Conservation (phyloP, 2,329 filamentous ascomycete genomes). For the Fusarium sp. region DNA sequence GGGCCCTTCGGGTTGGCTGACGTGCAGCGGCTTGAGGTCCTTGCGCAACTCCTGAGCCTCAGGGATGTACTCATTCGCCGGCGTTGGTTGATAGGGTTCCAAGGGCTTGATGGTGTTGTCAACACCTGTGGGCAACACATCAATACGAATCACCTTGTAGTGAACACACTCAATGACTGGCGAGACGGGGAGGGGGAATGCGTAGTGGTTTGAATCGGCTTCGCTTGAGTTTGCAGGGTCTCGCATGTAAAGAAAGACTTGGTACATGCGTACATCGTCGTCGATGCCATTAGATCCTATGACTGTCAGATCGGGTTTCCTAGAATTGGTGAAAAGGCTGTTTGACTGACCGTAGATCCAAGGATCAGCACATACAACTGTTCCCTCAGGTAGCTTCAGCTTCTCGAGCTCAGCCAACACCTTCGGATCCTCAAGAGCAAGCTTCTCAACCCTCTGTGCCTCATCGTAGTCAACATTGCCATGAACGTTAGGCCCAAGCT, state of each 20-base stretch:
- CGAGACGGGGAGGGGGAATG: slow-evolving; percentile 31
- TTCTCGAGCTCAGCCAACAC: slow-evolving; percentile 33
- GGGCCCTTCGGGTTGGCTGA: slow-evolving; percentile 77
- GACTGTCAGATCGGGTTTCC: neutral
- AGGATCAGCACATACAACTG: slow-evolving; percentile 35
- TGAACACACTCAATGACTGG: slow-evolving; percentile 36
- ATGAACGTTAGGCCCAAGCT: slow-evolving; percentile 34
- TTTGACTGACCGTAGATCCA: slow-evolving; percentile 37
- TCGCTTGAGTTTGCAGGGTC: slow-evolving; percentile 28
- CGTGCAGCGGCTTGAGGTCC: slow-evolving; percentile 77
- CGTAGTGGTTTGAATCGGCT: slow-evolving; percentile 42
- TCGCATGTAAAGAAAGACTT: slow-evolving; percentile 42
- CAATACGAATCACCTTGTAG: slow-evolving; percentile 29
- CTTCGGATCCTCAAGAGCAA: slow-evolving; percentile 29
- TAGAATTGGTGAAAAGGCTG: too few relatives aligned
- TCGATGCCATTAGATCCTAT: slow-evolving; percentile 37
- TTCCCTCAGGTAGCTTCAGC: slow-evolving; percentile 33
- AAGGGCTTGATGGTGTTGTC: slow-evolving; percentile 14
- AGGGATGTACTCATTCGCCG: slow-evolving; percentile 59
- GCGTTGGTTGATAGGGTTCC: slow-evolving; percentile 16
- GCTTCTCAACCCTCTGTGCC: slow-evolving; percentile 34
- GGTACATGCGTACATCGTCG: slow-evolving; percentile 38
- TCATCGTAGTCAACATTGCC: slow-evolving; percentile 37
- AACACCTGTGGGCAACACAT: slow-evolving; percentile 25
- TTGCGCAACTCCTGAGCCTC: slow-evolving; percentile 65